phyloP scores from a whole-genome alignment of 345 rosid genomes.

The Diplotaxis tenuifolia region DNA sequence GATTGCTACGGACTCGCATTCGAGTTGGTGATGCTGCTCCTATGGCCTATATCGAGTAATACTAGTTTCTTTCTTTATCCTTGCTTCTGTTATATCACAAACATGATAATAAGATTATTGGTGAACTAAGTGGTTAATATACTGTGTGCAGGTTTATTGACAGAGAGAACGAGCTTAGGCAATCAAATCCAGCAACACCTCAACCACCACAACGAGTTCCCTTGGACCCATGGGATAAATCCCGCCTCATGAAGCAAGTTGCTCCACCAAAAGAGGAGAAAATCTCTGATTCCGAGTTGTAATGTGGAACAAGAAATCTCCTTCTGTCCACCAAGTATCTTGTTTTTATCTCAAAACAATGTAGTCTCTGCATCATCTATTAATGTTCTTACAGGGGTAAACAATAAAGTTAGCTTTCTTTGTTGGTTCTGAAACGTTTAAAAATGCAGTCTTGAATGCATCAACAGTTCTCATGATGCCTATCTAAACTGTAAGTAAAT shows the following conservation, averaged over 20 bases:
- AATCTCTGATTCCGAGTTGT: not conserved
- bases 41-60: not conserved
- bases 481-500: not conserved
- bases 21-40: not conserved
- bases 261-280: not conserved
- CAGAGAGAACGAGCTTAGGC: not conserved
- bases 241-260: not conserved
- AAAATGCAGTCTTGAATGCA: not conserved
- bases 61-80: not conserved
- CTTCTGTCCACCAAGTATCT: not conserved
- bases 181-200: not conserved
- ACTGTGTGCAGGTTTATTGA: not conserved
- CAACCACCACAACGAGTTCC: not conserved
- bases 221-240: not conserved
- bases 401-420: not conserved
- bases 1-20: conserved; percentile 78
- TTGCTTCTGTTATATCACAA: not conserved
- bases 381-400: conserved; percentile 10
- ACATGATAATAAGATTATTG: not conserved
- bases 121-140: not conserved
- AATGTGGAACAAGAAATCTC: not conserved
- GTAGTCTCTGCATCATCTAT: not conserved
- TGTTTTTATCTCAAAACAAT: too few relatives aligned
- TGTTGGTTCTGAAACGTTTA: not conserved
- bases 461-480: not conserved